Evolutionary conservation across 2,329 filamentous ascomycete species (phyloP).

Genomic region (Aspergillus transmontanensis): DNA sequence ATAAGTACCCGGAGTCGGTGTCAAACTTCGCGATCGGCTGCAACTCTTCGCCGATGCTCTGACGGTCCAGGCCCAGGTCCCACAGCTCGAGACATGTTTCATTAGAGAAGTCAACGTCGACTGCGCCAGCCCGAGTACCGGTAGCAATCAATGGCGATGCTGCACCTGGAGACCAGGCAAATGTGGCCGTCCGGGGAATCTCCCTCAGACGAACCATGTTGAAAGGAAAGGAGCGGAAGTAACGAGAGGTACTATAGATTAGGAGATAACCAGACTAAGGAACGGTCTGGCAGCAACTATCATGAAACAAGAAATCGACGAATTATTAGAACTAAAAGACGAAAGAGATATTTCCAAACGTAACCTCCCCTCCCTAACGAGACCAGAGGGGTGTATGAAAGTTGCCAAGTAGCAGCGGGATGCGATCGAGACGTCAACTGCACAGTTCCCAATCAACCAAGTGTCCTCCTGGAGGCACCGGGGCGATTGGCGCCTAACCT

Average conservation of each 20-base stretch:
- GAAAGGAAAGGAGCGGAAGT: slow-evolving; percentile 25
- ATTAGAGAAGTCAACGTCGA: slow-evolving; percentile 96
- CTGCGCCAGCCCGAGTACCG: slow-evolving; percentile 90
- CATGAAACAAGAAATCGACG: slow-evolving; percentile 19
- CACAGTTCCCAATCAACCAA: slow-evolving; percentile 37
- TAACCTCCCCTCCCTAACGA: slow-evolving; percentile 32
- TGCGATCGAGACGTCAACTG: slow-evolving; percentile 24
- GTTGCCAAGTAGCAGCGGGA: slow-evolving; percentile 20
- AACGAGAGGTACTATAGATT: slow-evolving; percentile 25
- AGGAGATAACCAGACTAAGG: slow-evolving; percentile 21
- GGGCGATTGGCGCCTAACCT: slow-evolving; percentile 33
- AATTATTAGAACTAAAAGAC: slow-evolving; percentile 15
- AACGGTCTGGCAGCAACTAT: slow-evolving; percentile 16
- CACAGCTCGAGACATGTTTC: slow-evolving; percentile 96
- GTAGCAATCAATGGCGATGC: slow-evolving; percentile 83
- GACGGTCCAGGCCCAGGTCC: slow-evolving; percentile 83
- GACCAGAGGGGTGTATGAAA: slow-evolving; percentile 30
- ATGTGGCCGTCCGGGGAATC: slow-evolving; percentile 93
- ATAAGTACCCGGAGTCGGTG: slow-evolving; percentile 80
- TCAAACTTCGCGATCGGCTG: slow-evolving; percentile 80
- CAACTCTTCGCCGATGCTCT: slow-evolving; percentile 76
- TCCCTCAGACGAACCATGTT: slow-evolving; percentile 94
- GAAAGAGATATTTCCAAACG: slow-evolving; percentile 15
- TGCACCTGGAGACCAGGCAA: slow-evolving; percentile 89
- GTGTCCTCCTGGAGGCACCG: slow-evolving; percentile 42